phyloP scores from a whole-genome alignment of 106 monocot species.

The Posidonia australis region DNA sequence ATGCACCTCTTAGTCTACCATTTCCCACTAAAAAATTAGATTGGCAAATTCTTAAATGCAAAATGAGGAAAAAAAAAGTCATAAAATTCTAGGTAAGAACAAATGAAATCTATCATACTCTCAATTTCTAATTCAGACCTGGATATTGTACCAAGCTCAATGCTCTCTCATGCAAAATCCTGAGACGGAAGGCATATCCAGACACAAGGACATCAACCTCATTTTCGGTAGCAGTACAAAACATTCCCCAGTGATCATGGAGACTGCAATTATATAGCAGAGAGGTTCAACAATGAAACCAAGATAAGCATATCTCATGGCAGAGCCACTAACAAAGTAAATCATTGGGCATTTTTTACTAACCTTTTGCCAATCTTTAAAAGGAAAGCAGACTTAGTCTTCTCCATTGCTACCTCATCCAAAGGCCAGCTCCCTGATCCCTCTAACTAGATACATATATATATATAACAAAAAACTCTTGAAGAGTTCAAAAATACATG shows the following conservation, averaged over 20 bases:
- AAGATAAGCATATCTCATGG: neutral
- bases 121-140: conserved; percentile 27
- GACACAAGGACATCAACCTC: conserved; percentile 71
- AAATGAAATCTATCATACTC: neutral
- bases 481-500: conserved; percentile 1
- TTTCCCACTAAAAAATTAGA: conserved; percentile 20
- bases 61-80: neutral
- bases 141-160: conserved; percentile 31
- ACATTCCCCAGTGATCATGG: conserved; percentile 46
- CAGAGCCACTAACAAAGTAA: neutral
- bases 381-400: conserved; percentile 85
- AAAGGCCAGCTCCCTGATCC: conserved; percentile 92
- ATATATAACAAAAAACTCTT: neutral
- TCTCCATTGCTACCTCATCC: conserved; percentile 74
- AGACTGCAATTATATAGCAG: conserved; percentile 39
- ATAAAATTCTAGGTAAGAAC: neutral
- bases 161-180: conserved; percentile 81
- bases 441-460: conserved; percentile 53
- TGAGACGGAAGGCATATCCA: conserved; percentile 90
- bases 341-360: neutral
- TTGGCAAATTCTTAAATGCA: neutral
- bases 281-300: neutral
- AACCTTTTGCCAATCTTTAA: conserved; percentile 91
- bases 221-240: conserved; percentile 60
- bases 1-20: conserved; percentile 25